phyloP scores from a whole-genome alignment of 2,329 filamentous ascomycete species.

The Aspergillus sp. region DNA sequence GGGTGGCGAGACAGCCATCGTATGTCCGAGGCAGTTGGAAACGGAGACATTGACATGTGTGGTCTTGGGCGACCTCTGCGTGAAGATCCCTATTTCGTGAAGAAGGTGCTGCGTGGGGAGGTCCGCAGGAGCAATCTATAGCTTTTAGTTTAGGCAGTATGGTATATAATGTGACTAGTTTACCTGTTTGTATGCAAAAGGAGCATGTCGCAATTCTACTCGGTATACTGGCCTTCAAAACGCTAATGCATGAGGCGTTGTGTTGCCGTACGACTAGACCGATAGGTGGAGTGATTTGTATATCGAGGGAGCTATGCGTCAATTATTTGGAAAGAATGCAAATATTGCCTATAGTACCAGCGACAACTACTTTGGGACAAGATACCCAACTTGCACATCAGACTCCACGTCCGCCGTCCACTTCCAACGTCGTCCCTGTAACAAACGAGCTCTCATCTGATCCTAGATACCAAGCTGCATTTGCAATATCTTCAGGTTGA shows the following conservation, averaged over 20 bases:
- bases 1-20: slow-evolving; percentile 21
- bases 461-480: not conserved
- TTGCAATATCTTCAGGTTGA: not conserved
- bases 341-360: no score
- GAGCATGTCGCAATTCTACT: no score
- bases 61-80: slow-evolving; percentile 19
- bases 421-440: not conserved
- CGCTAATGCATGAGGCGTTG: no score
- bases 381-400: not conserved
- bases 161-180: not conserved
- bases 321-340: no score
- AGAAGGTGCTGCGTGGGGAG: slow-evolving; percentile 18
- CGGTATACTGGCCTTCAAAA: no score
- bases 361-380: no score
- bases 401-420: not conserved
- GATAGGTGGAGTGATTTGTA: no score
- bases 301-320: no score
- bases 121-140: slow-evolving; percentile 9
- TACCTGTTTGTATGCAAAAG: no score
- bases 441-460: not conserved
- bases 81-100: slow-evolving; percentile 19
- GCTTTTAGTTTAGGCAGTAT: not conserved
- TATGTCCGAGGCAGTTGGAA: slow-evolving; percentile 20
- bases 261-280: no score
- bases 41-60: slow-evolving; percentile 20